Evolutionary conservation across 495 filamentous ascomycete species (phyloP), one percentile per base, ranked within the genome.

Genomic region (Talaromyces adpressus): DNA sequence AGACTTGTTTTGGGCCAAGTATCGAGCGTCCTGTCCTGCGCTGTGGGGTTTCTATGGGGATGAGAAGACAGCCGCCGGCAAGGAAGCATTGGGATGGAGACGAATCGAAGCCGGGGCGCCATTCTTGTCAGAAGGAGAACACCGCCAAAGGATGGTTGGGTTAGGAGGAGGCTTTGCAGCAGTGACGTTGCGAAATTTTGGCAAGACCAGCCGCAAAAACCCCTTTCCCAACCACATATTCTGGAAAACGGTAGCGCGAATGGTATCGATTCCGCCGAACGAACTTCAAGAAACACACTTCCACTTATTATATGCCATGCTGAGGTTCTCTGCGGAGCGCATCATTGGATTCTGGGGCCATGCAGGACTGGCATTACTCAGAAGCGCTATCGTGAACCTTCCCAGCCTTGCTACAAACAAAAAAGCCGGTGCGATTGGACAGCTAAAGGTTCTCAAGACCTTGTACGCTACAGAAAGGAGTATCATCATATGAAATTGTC

Each of bases 1-100:
- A 51, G 93, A 97, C 66, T 89, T 98, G 59, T 74, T 98, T 22
- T 84, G 95, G 70, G 92, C 94, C 30, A 97, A 98, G 71, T 88
- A 91, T 65, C 86, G 90, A 47, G 79, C 87, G 5, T 80, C 84
- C 27, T 96, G 92, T 68, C 93, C 95, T 4, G 87, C 92, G 11
- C 79, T 99, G 11, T 98, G 90, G 72, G 95, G 95, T 20, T 87
- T 92, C 67, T 82, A 83, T 22, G 93, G 90, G 36, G 84, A 78
- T 57, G 90, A 95, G 66, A 87, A 83, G 58, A 95, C 89, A 0
- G 81, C 87, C 53, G 77, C 80, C 20, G 92, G 92, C 5, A 81
- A 85, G 7, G 66, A 70, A 36, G 81, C 84, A n/a, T 71, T 97
- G 1, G 93, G 93, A 4, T 97, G 92, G 92, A 72, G 72, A 68